Evolutionary conservation across 2,329 filamentous ascomycete genomes (phyloP), one percentile per base, ranked within the genome.

Genomic region (Arthrobotrys pseudoclavata): DNA sequence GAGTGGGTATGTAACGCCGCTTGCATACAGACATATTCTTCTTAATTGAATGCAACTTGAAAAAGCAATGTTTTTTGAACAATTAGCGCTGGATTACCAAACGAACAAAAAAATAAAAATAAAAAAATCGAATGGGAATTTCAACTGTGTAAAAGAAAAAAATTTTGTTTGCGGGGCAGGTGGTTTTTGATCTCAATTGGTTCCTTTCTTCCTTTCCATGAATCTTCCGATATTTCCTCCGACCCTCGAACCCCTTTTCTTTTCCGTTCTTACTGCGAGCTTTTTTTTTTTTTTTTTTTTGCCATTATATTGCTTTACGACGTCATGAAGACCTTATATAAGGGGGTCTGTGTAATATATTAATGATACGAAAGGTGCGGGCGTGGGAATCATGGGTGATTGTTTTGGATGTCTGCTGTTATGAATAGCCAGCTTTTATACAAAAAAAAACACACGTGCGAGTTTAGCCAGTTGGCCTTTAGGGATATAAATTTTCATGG

Each of bases 21-120:
- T 15, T 37, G 52, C 24, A 37, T 53, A 31, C 15, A n/a, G n/a
- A 26, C 24, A 22, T 37, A 26, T 29, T 29, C 29, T 34, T 26
- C 31, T 42, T 26, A 24, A 15, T 40, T 42, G 34, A 45, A 60
- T 60, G 55, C 55, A 60, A 60, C 55, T 60, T 24, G 55, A 24
- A 60, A 60, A 60, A 60, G 55, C 55, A 60, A 60, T 37, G 26
- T 26, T 24, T 40, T 42, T 37, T 57, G 50, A 37, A 60, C 26
- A 40, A 18, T 60, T 60, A 60, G 55, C 55, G 55, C 31, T 60
- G 20, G 55, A 26, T 34, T 12, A 50, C 26, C 3, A 50, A 24
- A 22, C 20, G 6, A n/a, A 15, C 15, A 9, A 15, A 42, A 60
- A 60, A 34, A 37, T 37, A 53, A 40, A 40, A 15, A 15, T 40